A percentile compares a stretch with the other conserved stretches of the same genome.
These are phyloP conservation scores for Apium graveolens DNA, from an alignment of 129 eudicot genomes.

Conservation along the genomic window DNA sequence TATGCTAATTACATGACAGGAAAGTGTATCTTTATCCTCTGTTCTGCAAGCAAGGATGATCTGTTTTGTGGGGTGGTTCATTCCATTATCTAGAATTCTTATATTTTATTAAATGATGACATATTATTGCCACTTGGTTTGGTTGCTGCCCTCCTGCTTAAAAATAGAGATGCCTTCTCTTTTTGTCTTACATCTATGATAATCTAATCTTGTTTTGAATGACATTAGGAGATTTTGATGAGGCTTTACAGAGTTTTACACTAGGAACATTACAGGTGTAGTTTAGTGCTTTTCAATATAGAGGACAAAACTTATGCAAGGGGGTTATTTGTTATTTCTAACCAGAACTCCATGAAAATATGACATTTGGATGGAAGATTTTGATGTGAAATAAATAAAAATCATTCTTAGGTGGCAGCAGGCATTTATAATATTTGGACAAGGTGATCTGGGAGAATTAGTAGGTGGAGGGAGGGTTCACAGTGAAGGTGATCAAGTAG, in stretches of 20 bases:
- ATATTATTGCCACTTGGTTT: not conserved
- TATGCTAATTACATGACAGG: not conserved
- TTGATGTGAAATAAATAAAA: not conserved
- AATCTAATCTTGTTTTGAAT: not conserved
- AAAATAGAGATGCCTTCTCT: not conserved
- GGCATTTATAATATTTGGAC: not conserved
- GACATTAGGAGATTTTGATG: not conserved
- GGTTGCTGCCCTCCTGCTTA: not conserved
- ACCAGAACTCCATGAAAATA: not conserved
- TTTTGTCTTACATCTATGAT: constrained; percentile 1
- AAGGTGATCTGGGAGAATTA: not conserved
- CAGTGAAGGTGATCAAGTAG: not conserved
- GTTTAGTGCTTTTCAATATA: not conserved
- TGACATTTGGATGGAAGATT: constrained; percentile 5
- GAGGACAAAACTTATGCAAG: not conserved
- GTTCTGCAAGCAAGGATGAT: constrained; percentile 5
- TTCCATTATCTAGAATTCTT: not conserved
- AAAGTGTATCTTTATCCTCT: constrained; percentile 6
- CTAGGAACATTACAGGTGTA: constrained; percentile 1
- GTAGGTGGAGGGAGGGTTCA: not conserved
- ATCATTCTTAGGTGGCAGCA: not conserved
- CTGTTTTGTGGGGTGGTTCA: constrained; percentile 11
- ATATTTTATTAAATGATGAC: not conserved
- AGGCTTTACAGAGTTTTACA: not conserved
- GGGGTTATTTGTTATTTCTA: not conserved